Percentiles rank a stretch among this genome's conserved stretches.
phyloP scores from a whole-genome alignment of 1,284 basidiomycete species.

The Grifola frondosa region DNA sequence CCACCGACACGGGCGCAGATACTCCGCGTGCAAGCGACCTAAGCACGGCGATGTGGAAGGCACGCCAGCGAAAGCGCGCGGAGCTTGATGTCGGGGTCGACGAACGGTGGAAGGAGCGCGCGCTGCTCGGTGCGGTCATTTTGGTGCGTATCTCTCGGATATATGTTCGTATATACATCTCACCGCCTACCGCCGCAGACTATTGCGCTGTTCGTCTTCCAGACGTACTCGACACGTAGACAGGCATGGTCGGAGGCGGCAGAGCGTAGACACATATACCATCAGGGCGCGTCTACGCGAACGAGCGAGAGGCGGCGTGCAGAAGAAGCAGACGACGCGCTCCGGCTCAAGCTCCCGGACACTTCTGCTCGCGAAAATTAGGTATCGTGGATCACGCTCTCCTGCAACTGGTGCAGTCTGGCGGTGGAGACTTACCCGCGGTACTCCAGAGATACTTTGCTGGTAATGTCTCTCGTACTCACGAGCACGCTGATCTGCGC shows the following conservation, averaged over 20 bases:
- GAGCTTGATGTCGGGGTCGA: conserved; percentile 37
- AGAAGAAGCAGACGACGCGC: too few relatives aligned
- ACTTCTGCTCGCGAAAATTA: too few relatives aligned
- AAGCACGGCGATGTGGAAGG: conserved; percentile 38
- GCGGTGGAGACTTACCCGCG: too few relatives aligned
- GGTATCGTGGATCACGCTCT: too few relatives aligned
- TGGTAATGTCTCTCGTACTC: too few relatives aligned
- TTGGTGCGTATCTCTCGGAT: conserved; percentile 38
- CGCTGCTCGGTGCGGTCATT: conserved; percentile 48
- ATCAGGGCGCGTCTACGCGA: too few relatives aligned
- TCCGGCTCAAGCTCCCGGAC: too few relatives aligned
- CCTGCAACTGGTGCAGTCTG: too few relatives aligned
- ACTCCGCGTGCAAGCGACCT: conserved; percentile 30
- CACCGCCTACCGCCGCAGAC: conserved; percentile 11
- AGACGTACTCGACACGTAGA: conserved; percentile 27
- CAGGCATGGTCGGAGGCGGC: conserved; percentile 19
- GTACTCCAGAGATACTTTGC: too few relatives aligned
- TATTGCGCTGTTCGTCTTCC: conserved; percentile 25
- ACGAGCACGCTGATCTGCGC: too few relatives aligned
- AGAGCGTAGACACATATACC: too few relatives aligned
- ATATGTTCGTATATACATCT: neutral
- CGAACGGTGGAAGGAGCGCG: conserved; percentile 56
- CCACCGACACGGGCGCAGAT: conserved; percentile 33
- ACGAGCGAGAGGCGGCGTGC: too few relatives aligned
- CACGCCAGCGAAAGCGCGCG: conserved; percentile 41